Evolutionary conservation across 306 rosid genomes (phyloP), one percentile per base, ranked within the genome.

Genomic region (Neltuma alba): DNA sequence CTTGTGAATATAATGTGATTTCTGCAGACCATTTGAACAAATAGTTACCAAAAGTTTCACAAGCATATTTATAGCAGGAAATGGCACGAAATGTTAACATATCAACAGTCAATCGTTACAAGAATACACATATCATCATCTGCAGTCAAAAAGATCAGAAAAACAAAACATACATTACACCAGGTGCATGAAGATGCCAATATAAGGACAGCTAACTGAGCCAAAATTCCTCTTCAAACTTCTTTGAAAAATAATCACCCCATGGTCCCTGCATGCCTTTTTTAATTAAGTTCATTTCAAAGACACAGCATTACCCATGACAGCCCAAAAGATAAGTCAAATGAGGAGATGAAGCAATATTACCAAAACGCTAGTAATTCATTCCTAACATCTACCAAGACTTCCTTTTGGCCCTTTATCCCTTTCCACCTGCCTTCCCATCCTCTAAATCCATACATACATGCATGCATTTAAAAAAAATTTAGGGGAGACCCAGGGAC

Each of bases 1-100:
- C 91, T 84, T 91, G 83, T 80, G 88, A 83, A 50, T 62, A 77
- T 82, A 80, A 36, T 88, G 83, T 20, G 83, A 76, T 83, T 91
- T 95, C 99, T 95, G 96, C 93, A 84, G 33, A 72, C 75, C 62
- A 81, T 68, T 57, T 48, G 73, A 78, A 78, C 63, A 78, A 76
- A 79, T 70, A 62, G 74, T 48, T 64, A 38, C 41, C 70, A 73
- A 73, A 44, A 50, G 44, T 65, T 72, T 77, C 65, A 10, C 83
- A 42, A 40, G 45, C 44, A 80, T 69, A 41, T 65, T 54, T 31
- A 41, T 40, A 11, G 28, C n/a, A 41, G 30, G 83, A 28, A 64
- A 37, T 37, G 65, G 60, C 67, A 74, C 41, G 34, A 57, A 47
- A n/a, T 31, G 34, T 64, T 28, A 37, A 11, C 6, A 42, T 18